A percentile compares a stretch with the other conserved stretches of the same genome.
Evolutionary conservation across 1,284 basidiomycete species (phyloP).

Genomic region (Meripilus lineatus): DNA sequence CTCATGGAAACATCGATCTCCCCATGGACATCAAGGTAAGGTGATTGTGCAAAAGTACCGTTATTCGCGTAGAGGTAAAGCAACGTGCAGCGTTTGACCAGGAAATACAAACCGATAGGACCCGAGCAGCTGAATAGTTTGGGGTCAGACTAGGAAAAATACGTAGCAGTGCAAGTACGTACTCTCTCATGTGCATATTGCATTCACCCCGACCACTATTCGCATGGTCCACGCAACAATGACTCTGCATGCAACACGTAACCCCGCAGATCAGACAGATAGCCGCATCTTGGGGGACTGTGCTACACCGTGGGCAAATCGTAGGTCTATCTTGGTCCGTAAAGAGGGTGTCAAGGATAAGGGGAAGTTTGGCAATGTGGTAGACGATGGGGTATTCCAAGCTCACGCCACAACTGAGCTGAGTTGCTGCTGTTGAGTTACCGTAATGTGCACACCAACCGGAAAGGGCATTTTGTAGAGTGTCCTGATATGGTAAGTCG

Average conservation of each 20-base stretch:
- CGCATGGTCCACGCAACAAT: conserved; percentile 84
- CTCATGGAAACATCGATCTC: conserved; percentile 92
- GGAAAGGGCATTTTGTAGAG: conserved; percentile 75
- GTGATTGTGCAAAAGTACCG: conserved; percentile 85
- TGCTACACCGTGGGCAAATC: conserved; percentile 75
- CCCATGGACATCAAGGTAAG: conserved; percentile 94
- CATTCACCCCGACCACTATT: conserved; percentile 75
- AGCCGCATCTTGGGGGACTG: conserved; percentile 81
- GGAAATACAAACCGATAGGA: conserved; percentile 84
- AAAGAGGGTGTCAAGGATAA: conserved; percentile 82
- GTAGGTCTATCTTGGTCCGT: conserved; percentile 64
- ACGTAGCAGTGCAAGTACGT: conserved; percentile 32
- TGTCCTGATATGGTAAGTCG: conserved; percentile 74
- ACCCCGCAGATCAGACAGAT: conserved; percentile 91
- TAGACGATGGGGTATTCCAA: conserved; percentile 87
- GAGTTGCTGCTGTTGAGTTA: conserved; percentile 66
- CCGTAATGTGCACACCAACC: conserved; percentile 84
- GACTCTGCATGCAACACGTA: conserved; percentile 87
- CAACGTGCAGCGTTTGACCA: conserved; percentile 89
- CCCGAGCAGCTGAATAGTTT: conserved; percentile 75
- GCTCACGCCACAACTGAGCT: conserved; percentile 67
- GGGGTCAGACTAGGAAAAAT: conserved; percentile 6
- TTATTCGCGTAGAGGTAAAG: conserved; percentile 89
- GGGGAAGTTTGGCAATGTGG: conserved; percentile 78
- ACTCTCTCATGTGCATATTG: conserved; percentile 94